Base-by-base conservation (phyloP, 345 rosid genomes). In the Odontarrhena argentea region DNA sequence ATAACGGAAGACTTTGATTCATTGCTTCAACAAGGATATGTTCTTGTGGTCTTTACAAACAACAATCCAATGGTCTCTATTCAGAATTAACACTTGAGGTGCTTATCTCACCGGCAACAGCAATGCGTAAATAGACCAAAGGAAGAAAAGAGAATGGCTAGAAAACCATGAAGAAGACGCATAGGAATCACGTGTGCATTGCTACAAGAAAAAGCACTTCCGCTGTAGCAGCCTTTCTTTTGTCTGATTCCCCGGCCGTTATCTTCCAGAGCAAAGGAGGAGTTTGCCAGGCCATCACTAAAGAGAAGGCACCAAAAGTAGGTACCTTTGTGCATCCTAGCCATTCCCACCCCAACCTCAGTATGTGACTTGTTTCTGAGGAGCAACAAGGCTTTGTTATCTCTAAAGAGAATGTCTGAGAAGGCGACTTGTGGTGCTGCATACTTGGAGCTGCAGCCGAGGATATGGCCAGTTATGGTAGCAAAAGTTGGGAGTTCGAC, bases 401-500 rank as follows among this genome's bases (percentile, higher is more conserved):
- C 88, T 71, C 77, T 87, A 22, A 81, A 74, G 18, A 92, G 85
- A 71, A 84, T 80, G 13, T 80, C 63, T 10, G 96, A 79, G 65
- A 88, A 88, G 26, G 92, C 86, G 47, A 60, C 56, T 9, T 83
- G 65, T 44, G 94, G 90, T 41, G 77, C 73, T 9, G 76, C 68
- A 66, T 92, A 83, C 72, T 87, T 82, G 22, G 82, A 73, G 67
- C 84, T 83, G 66, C 98, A 92, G 9, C 92, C 95, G 52, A 84
- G 83, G 15, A 88, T 76, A 68, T 82, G 88, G 65, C 96, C 96
- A 0, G 89, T 89, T 44, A 92, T 73, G 55, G 85, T 77, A 73
- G 87, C 87, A 3, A 89, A 59, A 14, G 92, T 87, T 1, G 96
- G 90, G 12, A 88, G 85, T 67, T 88, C 92, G 3, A 91, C 91